phyloP scores from a whole-genome alignment of 371 early-diverging fungal species.

The Mortierella sp. region DNA sequence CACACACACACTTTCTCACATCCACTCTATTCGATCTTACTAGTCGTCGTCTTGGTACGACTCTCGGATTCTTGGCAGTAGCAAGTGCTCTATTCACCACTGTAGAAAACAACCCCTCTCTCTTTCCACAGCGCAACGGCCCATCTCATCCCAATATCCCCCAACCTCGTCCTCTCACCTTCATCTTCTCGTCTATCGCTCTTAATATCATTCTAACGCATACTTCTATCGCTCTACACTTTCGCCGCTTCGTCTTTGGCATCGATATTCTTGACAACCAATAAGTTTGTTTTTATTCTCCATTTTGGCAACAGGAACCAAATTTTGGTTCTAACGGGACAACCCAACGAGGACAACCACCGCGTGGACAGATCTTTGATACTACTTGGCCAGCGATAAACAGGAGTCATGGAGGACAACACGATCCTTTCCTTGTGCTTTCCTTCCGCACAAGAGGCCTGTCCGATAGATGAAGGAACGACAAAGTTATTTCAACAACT shows the following conservation, averaged over 20 bases:
- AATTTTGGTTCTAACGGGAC: not conserved
- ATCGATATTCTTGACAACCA: not conserved
- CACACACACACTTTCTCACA: too few relatives aligned
- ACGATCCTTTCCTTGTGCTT: constrained; percentile 56
- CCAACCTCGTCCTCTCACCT: not conserved
- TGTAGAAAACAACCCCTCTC: too few relatives aligned
- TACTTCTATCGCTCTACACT: constrained; percentile 13
- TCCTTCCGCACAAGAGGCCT: constrained; percentile 30
- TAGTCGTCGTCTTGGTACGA: too few relatives aligned
- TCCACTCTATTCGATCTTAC: too few relatives aligned
- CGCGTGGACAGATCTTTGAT: constrained; percentile 13
- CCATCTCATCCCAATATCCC: not conserved
- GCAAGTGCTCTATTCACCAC: too few relatives aligned
- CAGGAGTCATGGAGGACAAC: constrained; percentile 44
- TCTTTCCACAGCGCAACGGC: too few relatives aligned
- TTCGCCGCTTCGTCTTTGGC: not conserved
- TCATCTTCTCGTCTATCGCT: not conserved
- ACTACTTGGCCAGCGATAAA: constrained; percentile 9
- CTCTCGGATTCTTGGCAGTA: too few relatives aligned
- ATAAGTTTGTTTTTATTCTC: not conserved
- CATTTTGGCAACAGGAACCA: not conserved
- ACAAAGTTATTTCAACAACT: constrained; percentile 44
- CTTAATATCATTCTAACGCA: constrained; percentile 5
- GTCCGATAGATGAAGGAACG: constrained; percentile 25
- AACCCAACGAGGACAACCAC: not conserved